Evolutionary conservation across 1,139 yeast species (phyloP).

Genomic region (Yamadazyma pseudoaaseri): DNA sequence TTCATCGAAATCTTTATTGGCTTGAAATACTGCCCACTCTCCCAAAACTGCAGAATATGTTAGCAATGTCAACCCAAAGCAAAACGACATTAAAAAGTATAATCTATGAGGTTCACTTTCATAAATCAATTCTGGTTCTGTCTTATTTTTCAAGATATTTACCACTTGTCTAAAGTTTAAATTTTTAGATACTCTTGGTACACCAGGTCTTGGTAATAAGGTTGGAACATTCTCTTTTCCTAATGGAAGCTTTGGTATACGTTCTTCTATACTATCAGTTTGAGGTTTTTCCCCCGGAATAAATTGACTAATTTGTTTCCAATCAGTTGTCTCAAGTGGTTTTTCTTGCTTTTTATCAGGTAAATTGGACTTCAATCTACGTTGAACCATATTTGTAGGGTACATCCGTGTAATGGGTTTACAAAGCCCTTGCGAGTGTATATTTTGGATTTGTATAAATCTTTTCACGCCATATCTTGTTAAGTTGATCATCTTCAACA

Average conservation of each 20-base stretch:
- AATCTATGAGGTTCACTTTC: constrained; percentile 82
- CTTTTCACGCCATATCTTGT: too few species aligned
- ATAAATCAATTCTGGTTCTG: constrained; percentile 71
- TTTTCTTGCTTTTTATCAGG: constrained; percentile 19
- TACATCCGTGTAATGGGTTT: not conserved
- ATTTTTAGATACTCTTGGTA: constrained; percentile 61
- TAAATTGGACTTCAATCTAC: constrained; percentile 19
- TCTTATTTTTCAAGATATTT: constrained; percentile 53
- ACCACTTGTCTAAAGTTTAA: constrained; percentile 64
- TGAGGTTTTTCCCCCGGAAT: constrained; percentile 63
- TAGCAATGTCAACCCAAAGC: constrained; percentile 65
- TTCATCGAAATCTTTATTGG: constrained; percentile 56
- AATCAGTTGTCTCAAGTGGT: constrained; percentile 28
- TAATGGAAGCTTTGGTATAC: constrained; percentile 65
- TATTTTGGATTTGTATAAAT: too few species aligned
- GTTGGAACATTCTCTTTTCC: constrained; percentile 68
- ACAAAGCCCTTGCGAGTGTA: too few species aligned
- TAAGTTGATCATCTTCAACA: too few species aligned
- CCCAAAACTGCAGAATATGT: constrained; percentile 63
- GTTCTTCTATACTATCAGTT: constrained; percentile 44
- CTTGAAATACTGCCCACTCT: constrained; percentile 58
- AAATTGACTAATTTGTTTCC: constrained; percentile 48
- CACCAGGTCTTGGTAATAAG: constrained; percentile 68
- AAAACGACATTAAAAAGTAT: constrained; percentile 68
- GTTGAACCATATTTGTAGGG: not conserved